A percentile compares a stretch with the other conserved stretches of the same genome.
Conservation (phyloP, 345 rosid genomes). For the Brassica napus region DNA sequence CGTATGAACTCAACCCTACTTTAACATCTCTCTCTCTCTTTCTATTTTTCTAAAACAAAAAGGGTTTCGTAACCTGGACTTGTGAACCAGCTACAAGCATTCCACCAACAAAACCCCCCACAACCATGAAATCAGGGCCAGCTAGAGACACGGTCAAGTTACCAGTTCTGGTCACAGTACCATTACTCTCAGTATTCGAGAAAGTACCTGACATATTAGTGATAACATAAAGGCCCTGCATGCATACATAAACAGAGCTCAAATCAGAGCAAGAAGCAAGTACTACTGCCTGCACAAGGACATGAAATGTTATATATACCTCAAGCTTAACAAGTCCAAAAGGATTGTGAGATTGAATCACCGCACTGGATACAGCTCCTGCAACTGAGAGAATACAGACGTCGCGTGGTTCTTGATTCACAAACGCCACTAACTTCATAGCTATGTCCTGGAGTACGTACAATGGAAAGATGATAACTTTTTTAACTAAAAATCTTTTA, state of each 20-base stretch:
- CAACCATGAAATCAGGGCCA: constrained; percentile 78
- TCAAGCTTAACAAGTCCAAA: constrained; percentile 40
- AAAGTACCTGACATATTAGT: constrained; percentile 81
- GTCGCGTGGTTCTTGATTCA: background rate
- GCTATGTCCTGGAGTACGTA: background rate
- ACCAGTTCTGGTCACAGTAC: constrained; percentile 70
- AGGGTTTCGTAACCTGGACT: constrained; percentile 59
- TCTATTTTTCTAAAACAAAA: constrained; percentile 32
- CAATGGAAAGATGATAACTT: background rate
- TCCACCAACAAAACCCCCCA: constrained; percentile 92
- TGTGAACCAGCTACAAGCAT: constrained; percentile 78
- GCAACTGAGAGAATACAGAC: background rate
- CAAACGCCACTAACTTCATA: background rate
- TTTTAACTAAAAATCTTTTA: constrained; percentile 5
- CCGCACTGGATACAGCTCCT: background rate
- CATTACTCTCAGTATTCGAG: constrained; percentile 67
- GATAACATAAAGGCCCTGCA: constrained; percentile 85
- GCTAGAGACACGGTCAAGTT: constrained; percentile 75
- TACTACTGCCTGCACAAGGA: background rate
- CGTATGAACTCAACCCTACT: background rate
- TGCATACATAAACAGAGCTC: background rate
- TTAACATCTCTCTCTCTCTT: background rate
- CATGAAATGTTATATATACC: constrained; percentile 44
- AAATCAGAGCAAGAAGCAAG: background rate
- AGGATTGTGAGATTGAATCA: background rate